Evolutionary conservation across 148 eudicot species (phyloP).

Genomic region (Rhododendron molle): DNA sequence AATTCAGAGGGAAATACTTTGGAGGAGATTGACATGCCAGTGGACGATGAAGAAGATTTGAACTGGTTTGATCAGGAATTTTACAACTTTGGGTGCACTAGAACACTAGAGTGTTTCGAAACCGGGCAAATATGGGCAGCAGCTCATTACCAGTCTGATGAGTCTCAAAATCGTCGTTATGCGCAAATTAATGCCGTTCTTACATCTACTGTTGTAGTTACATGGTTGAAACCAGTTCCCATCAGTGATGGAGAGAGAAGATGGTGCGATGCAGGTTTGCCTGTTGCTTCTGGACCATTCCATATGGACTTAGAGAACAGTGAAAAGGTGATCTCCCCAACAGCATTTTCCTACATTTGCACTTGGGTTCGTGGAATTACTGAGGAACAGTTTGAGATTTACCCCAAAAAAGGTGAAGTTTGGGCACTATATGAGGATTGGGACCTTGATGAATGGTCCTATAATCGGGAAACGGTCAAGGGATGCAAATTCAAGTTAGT

Average conservation of each 20-base stretch:
- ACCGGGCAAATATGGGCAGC: constrained; percentile 60
- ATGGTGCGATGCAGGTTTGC: constrained; percentile 57
- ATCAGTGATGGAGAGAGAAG: constrained; percentile 31
- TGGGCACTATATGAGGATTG: constrained; percentile 62
- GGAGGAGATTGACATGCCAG: constrained; percentile 17
- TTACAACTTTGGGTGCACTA: constrained; percentile 26
- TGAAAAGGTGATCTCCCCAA: constrained; percentile 7
- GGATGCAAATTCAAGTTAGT: constrained; percentile 37
- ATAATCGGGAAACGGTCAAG: constrained; percentile 35
- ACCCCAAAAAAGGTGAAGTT: constrained; percentile 53
- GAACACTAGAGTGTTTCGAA: constrained; percentile 30
- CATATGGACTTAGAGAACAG: constrained; percentile 21
- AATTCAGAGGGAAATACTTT: constrained; percentile 20
- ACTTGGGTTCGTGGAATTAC: constrained; percentile 25
- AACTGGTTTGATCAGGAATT: constrained; percentile 22
- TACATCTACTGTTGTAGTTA: constrained; percentile 25
- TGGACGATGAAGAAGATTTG: neutral
- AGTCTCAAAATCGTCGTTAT: constrained; percentile 34
- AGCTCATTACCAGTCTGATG: constrained; percentile 29
- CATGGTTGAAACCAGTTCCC: constrained; percentile 53
- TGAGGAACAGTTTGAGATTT: constrained; percentile 39
- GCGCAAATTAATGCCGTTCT: constrained; percentile 29
- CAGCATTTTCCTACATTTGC: constrained; percentile 23
- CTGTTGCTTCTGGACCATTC: constrained; percentile 61
- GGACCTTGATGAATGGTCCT: constrained; percentile 47